Evolutionary conservation across 2,329 filamentous ascomycete genomes (phyloP).

Genomic region (Fusarium robinianum): DNA sequence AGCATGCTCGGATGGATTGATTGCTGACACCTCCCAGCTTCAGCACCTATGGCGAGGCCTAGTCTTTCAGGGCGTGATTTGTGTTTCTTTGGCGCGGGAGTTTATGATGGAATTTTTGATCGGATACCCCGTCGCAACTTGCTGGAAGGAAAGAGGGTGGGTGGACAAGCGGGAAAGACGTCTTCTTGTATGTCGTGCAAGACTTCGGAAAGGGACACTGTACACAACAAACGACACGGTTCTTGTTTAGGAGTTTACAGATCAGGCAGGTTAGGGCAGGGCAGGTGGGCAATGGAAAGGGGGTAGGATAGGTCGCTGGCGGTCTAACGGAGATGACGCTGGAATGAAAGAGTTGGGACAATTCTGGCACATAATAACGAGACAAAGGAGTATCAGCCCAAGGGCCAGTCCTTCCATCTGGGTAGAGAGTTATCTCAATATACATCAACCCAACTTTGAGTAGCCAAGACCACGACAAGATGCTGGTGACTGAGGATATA

Average conservation of each 20-base stretch:
- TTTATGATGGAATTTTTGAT: too few relatives aligned
- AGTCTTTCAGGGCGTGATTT: slow-evolving; percentile 28
- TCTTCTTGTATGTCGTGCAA: not conserved
- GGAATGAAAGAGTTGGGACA: too few relatives aligned
- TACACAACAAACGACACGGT: slow-evolving; percentile 3
- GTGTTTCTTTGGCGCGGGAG: slow-evolving; percentile 29
- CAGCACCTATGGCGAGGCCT: slow-evolving; percentile 47
- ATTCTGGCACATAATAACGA: too few relatives aligned
- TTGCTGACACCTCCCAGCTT: slow-evolving; percentile 40
- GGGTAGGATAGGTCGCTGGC: too few relatives aligned
- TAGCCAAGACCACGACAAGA: too few relatives aligned
- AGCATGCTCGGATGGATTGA: not conserved
- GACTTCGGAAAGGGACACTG: slow-evolving; percentile 2
- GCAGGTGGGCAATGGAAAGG: not conserved
- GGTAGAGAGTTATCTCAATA: too few relatives aligned
- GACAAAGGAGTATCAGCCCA: too few relatives aligned
- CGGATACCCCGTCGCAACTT: not conserved
- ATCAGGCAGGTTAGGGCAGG: too few relatives aligned
- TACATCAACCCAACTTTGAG: too few relatives aligned
- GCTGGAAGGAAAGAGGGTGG: slow-evolving; percentile 2
- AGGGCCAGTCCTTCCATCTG: too few relatives aligned
- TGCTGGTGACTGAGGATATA: too few relatives aligned
- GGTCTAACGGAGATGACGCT: too few relatives aligned
- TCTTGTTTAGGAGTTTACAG: not conserved
- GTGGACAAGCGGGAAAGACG: slow-evolving; percentile 6